Conservation (phyloP, 139 green algal species). For the Zygnema circumcarinatum region DNA sequence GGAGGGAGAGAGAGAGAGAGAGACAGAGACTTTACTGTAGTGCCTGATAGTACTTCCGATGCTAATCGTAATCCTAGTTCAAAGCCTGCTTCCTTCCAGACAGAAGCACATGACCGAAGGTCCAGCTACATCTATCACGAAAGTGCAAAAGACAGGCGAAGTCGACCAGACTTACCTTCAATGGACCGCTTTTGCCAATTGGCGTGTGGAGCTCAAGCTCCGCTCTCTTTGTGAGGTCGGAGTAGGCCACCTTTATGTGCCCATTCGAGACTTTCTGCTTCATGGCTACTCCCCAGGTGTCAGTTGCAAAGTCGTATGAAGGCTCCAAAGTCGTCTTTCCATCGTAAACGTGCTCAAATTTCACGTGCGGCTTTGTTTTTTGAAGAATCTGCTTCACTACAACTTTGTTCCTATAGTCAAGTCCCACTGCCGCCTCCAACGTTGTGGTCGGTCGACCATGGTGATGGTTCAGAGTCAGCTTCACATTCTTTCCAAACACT, state of each 20-base stretch:
- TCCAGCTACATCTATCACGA: not conserved
- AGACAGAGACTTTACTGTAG: not conserved
- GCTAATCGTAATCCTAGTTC: too few relatives aligned
- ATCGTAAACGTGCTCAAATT: not conserved
- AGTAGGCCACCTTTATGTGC: not conserved
- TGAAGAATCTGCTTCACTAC: not conserved
- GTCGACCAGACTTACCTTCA: not conserved
- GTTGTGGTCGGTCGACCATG: not conserved
- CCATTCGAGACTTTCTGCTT: not conserved
- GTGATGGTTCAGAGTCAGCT: constrained; percentile 1
- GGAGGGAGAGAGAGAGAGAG: not conserved
- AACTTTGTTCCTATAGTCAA: constrained; percentile 17
- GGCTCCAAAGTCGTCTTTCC: constrained; percentile 16
- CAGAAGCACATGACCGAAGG: too few relatives aligned
- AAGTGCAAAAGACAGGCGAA: not conserved
- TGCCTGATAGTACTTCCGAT: too few relatives aligned
- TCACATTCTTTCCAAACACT: not conserved
- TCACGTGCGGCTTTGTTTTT: not conserved
- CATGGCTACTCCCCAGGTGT: not conserved
- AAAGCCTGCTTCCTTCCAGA: too few relatives aligned
- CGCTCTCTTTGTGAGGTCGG: not conserved
- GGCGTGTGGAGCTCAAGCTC: not conserved
- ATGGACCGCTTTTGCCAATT: not conserved
- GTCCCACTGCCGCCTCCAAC: not conserved
- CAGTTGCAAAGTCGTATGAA: constrained; percentile 6